Base-by-base conservation (phyloP, 2,329 filamentous ascomycete species). In the Aspergillus sergii region DNA sequence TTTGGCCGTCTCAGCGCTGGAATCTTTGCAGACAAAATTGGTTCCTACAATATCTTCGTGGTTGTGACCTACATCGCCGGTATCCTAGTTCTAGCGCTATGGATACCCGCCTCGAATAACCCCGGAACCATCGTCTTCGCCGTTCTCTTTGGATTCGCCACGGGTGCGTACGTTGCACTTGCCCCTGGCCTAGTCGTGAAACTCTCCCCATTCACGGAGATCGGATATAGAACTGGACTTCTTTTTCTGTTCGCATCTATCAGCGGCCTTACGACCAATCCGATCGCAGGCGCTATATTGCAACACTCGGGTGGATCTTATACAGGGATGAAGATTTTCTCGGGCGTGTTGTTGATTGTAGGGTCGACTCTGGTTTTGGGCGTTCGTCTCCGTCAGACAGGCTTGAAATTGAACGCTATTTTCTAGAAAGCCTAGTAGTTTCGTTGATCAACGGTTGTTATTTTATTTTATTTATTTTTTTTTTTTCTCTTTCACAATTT, bases 141-240 rank as follows among this genome's bases (percentile, higher is more conserved):
- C 16, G 79, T 84, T 30, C 75, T 91, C 16, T 92, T 89, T 66
- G 90, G 89, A n/a, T 90, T 91, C 72, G 83, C 83, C 14, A 88
- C 86, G 0, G 90, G 89, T 14, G 85, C 85, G 8, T 89, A 88
- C 69, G 84, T 90, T 41, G 59, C 26, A 1, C 59, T 63, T 23
- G 26, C 50, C 6, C 36, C 21, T 4, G 57, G 28, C 7, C 53
- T 65, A 9, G 26, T 46, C 3, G 39, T 59, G 5, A 41, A 34
- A 5, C 28, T 65, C 4, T 65, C 57, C 10, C 57, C 63, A 4
- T 34, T 58, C n/a, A 1, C 43, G 0, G 45, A 63, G 28, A 60
- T 66, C 28, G 64, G 64, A 23, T 66, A 66, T 28, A 56, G 64
- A 28, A 43, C 58, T 7, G 64, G 64, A 21, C 28, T 64, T 9